A percentile compares a stretch with the other conserved stretches of the same genome.
These are phyloP conservation scores for Curvularia sp. DNA, from an alignment of 2,329 filamentous ascomycete genomes.

Conservation along the genomic window DNA sequence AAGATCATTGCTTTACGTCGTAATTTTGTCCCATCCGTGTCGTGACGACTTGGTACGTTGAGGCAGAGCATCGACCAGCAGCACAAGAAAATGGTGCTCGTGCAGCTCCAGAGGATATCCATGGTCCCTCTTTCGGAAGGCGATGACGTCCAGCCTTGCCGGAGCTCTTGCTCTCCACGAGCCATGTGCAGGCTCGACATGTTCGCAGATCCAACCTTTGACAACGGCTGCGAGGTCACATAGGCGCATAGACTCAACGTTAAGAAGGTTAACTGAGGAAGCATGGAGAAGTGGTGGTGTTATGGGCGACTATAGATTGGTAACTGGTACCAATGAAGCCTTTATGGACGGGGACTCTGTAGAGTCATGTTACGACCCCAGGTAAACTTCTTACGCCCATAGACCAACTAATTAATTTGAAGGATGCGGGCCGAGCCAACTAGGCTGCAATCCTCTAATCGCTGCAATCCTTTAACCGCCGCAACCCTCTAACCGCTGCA, in stretches of 20 bases:
- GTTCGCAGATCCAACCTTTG: background rate
- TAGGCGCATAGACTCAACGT: background rate
- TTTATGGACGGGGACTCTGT: background rate
- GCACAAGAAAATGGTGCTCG: slow-evolving; percentile 18
- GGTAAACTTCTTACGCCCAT: no score
- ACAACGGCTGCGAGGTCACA: background rate
- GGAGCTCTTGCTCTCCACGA: background rate
- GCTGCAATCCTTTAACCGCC: no score
- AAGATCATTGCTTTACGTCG: background rate
- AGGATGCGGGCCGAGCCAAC: no score
- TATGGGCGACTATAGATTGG: background rate
- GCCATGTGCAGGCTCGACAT: background rate
- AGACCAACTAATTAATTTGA: no score
- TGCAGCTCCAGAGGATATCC: slow-evolving; percentile 17
- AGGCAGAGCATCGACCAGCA: slow-evolving; percentile 16
- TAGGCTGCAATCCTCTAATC: no score
- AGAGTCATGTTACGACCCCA: background rate
- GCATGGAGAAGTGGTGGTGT: background rate
- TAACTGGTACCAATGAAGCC: background rate
- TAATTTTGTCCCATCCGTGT: slow-evolving; percentile 1
- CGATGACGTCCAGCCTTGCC: background rate
- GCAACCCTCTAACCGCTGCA: no score
- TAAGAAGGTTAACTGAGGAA: background rate
- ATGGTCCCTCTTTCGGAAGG: slow-evolving; percentile 11
- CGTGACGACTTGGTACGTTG: slow-evolving; percentile 4